These are phyloP conservation scores for Saccharomycopsis fodiens DNA, from an alignment of 805 yeast genomes.

Conservation along the genomic window DNA sequence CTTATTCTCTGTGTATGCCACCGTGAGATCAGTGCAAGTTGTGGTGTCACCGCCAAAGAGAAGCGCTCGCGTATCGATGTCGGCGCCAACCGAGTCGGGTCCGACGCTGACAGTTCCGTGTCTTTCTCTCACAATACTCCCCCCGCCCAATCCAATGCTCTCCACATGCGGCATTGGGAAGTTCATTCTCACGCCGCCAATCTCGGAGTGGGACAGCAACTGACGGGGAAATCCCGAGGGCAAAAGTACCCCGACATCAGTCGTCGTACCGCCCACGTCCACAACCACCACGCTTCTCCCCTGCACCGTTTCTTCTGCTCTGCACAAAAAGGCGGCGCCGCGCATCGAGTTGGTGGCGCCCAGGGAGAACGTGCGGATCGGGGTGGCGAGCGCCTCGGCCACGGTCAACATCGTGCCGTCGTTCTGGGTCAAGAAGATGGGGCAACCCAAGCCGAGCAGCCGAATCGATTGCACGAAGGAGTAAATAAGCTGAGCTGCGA, in stretches of 20 bases:
- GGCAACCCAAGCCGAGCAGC: conserved; percentile 30
- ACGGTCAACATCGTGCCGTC: conserved; percentile 40
- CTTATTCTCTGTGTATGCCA: conserved; percentile 21
- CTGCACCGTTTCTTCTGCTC: conserved; percentile 20
- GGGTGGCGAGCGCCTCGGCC: conserved; percentile 32
- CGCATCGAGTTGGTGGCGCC: conserved; percentile 44
- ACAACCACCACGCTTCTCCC: conserved; percentile 32
- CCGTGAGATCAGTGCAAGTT: conserved; percentile 35
- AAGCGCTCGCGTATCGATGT: conserved; percentile 29
- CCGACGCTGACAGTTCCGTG: conserved; percentile 31
- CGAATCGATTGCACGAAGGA: conserved; percentile 34
- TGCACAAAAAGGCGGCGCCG: conserved; percentile 38
- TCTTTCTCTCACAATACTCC: conserved; percentile 34
- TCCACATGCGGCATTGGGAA: conserved; percentile 46
- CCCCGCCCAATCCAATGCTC: conserved; percentile 44
- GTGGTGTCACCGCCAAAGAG: conserved; percentile 37
- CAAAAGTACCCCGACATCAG: conserved; percentile 40
- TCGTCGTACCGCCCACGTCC: conserved; percentile 45
- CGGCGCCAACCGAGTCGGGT: conserved; percentile 42
- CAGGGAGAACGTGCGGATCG: conserved; percentile 41
- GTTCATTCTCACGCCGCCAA: conserved; percentile 44
- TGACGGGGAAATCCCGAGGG: conserved; percentile 42
- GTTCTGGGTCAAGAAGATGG: conserved; percentile 38
- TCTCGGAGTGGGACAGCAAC: conserved; percentile 33
- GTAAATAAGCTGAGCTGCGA: conserved; percentile 35